Base-by-base conservation (phyloP, 108 stramenopile genomes). In the Bacterosira constricta region DNA sequence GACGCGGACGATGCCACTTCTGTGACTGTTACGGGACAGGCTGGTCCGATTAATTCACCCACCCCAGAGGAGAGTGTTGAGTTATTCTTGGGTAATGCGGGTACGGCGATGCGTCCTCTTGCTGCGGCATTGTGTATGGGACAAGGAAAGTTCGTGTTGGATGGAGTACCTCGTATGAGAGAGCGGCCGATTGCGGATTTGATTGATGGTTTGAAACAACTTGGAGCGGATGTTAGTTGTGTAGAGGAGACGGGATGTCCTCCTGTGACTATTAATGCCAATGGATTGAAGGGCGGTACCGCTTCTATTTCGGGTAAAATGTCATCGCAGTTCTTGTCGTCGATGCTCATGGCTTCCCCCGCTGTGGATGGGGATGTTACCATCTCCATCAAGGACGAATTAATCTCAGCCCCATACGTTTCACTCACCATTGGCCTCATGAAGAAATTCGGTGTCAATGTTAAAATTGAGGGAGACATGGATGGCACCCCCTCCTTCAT, bases 321-420 rank as follows among this genome's bases (percentile, higher is more conserved):
- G 90, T 97, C 96, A n/a, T 91, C 89, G 13, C 98, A 97, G 71
- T 97, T 97, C 77, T 86, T 99, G 3, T 95, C 93, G 6, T 95
- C 96, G 1, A 69, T 97, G 6, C 94, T 99, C 66, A 97, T 97
- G 97, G 95, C 97, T 7, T 73, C 96, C 1, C 98, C 98, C 13
- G 59, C 96, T 7, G 82, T 83, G 53, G 82, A 86, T 46, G 91
- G 84, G 10, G 91, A 89, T 67, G 85, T 92, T 20, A 86, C 80
- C 7, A 97, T 97, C 67, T 71, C 83, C 45, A 97, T 99, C 77
- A 94, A 90, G 60, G 98, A 97, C 61, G 96, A 97, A 67, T 70
- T 97, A 29, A 97, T 99, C 31, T 94, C 92, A 32, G 96, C 96
- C 18, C 98, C 98, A 5, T 99, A 99, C 69, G 97, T 97, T 18